These are phyloP conservation scores for Cadophora malorum DNA, from an alignment of 2,329 filamentous ascomycete genomes.

Conservation along the genomic window DNA sequence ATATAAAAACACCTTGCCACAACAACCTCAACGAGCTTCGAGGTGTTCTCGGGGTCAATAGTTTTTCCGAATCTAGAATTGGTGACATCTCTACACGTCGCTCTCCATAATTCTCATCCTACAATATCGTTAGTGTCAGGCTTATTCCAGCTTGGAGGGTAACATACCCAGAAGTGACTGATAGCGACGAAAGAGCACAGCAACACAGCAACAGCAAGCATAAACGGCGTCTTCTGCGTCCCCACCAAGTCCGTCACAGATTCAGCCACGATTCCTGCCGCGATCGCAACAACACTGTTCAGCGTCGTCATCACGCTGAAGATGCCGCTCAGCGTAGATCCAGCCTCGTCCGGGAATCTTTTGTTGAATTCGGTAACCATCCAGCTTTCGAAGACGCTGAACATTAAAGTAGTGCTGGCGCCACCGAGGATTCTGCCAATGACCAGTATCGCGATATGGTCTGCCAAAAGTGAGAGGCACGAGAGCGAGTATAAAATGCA, in stretches of 20 bases:
- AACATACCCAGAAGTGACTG: slow-evolving; percentile 53
- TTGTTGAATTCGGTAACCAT: slow-evolving; percentile 63
- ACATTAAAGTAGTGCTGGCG: slow-evolving; percentile 61
- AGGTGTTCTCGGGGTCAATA: background rate
- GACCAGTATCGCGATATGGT: slow-evolving; percentile 53
- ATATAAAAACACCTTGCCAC: no score
- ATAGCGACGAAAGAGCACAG: slow-evolving; percentile 52
- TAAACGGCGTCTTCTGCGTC: slow-evolving; percentile 58
- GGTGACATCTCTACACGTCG: slow-evolving; percentile 17
- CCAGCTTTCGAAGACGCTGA: slow-evolving; percentile 66
- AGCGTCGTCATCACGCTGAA: slow-evolving; percentile 58
- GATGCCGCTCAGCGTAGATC: slow-evolving; percentile 53
- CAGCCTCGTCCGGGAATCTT: slow-evolving; percentile 49
- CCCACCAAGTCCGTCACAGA: slow-evolving; percentile 53
- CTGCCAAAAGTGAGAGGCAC: slow-evolving; percentile 56
- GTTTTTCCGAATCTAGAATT: background rate
- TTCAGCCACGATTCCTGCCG: slow-evolving; percentile 57
- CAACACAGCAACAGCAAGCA: slow-evolving; percentile 52
- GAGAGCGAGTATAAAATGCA: slow-evolving; percentile 59
- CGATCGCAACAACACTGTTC: slow-evolving; percentile 60
- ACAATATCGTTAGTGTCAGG: background rate
- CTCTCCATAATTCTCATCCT: slow-evolving; percentile 57
- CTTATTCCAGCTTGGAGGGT: slow-evolving; percentile 28
- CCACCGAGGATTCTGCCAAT: slow-evolving; percentile 60
- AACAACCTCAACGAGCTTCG: background rate